phyloP scores from a whole-genome alignment of 2,329 filamentous ascomycete species.

The Talaromyces sp. region DNA sequence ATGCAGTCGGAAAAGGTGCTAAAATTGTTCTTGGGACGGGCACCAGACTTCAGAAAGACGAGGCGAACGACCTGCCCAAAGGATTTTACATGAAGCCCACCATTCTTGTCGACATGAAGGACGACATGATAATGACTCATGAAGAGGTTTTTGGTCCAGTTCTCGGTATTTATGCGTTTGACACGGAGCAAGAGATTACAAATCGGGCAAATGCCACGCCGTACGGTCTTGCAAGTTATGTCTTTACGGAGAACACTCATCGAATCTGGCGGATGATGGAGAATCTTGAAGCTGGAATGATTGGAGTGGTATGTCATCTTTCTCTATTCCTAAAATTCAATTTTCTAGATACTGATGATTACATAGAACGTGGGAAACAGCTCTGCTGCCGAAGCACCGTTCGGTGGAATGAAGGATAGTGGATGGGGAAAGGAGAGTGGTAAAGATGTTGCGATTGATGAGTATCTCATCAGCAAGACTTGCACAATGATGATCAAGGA shows the following conservation, averaged over 20 bases:
- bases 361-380: conserved; percentile 27
- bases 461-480: conserved; percentile 45
- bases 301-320: conserved; percentile 26
- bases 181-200: conserved; percentile 45
- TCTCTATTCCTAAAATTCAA: background rate
- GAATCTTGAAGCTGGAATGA: conserved; percentile 45
- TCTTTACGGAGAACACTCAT: conserved; percentile 46
- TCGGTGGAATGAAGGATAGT: conserved; percentile 31
- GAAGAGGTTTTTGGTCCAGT: conserved; percentile 62
- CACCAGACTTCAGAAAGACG: conserved; percentile 27
- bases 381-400: conserved; percentile 23
- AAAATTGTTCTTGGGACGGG: conserved; percentile 50
- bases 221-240: conserved; percentile 45
- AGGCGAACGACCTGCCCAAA: conserved; percentile 48
- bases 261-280: conserved; percentile 43
- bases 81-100: conserved; percentile 56
- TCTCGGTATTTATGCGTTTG: conserved; percentile 57
- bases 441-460: conserved; percentile 26
- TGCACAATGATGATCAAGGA: conserved; percentile 41
- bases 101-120: conserved; percentile 53
- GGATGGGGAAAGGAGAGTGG: conserved; percentile 31
- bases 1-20: conserved; percentile 52
- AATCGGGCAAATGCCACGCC: conserved; percentile 42
- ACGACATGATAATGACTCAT: conserved; percentile 50
- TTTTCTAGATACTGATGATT: background rate